phyloP scores from a whole-genome alignment of 2,329 filamentous ascomycete genomes.

The Helminthosporium solani region DNA sequence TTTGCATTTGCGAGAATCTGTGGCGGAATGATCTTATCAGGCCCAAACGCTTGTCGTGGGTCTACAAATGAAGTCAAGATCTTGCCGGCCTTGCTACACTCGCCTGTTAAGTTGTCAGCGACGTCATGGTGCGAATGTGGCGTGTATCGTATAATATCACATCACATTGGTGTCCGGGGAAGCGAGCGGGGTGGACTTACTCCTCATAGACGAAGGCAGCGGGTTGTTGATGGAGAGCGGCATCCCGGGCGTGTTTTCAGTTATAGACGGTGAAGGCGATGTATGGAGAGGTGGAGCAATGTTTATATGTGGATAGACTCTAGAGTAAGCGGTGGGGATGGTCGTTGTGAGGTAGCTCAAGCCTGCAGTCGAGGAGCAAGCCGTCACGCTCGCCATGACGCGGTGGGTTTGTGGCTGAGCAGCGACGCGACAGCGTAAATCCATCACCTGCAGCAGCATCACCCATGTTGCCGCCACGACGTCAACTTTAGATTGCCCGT shows the following conservation, averaged over 20 bases:
- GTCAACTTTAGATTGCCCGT: no score
- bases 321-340: no score
- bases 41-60: constrained; percentile 87
- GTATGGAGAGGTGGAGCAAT: background rate
- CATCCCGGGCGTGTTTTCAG: constrained; percentile 33
- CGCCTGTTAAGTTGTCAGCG: constrained; percentile 61
- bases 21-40: constrained; percentile 95
- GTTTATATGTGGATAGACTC: no score
- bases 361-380: no score
- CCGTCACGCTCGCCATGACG: no score
- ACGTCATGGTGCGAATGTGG: constrained; percentile 24
- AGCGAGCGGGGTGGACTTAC: constrained; percentile 40
- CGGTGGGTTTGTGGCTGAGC: constrained; percentile 5
- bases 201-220: constrained; percentile 54
- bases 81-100: constrained; percentile 96
- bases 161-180: no score
- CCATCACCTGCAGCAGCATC: no score
- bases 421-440: no score
- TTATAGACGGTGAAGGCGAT: background rate
- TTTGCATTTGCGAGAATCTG: constrained; percentile 88
- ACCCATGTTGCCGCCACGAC: no score
- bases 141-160: no score
- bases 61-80: constrained; percentile 95
- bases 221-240: constrained; percentile 55
- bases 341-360: no score